These are phyloP conservation scores for Ophidiomyces ophidiicola DNA, from an alignment of 2,329 filamentous ascomycete genomes.

Conservation along the genomic window DNA sequence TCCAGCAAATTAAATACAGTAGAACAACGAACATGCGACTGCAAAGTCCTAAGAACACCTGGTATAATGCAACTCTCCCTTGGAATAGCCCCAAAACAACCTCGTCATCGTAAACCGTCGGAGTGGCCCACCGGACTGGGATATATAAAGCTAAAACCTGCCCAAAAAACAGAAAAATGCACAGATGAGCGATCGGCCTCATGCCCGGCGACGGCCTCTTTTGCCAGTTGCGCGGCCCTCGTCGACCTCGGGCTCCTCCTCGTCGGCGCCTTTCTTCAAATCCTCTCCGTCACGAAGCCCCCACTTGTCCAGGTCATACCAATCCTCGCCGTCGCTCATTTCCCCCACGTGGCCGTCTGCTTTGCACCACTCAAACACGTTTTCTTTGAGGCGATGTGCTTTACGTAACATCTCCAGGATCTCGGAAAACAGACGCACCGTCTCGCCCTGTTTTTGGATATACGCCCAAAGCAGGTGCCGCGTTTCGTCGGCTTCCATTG, in stretches of 20 bases:
- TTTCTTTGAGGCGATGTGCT: slow-evolving; percentile 47
- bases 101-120: background rate
- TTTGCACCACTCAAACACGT: slow-evolving; percentile 49
- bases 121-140: background rate
- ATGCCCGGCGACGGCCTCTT: slow-evolving; percentile 29
- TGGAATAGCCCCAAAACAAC: background rate
- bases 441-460: slow-evolving; percentile 55
- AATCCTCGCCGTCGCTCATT: slow-evolving; percentile 57
- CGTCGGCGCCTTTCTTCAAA: slow-evolving; percentile 48
- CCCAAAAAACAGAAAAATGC: slow-evolving; percentile 5
- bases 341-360: slow-evolving; percentile 53
- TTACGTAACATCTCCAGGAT: slow-evolving; percentile 46
- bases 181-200: slow-evolving; percentile 9
- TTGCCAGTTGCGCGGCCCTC: slow-evolving; percentile 31
- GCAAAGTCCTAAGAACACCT: background rate
- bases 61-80: slow-evolving; percentile 2
- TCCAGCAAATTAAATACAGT: too few relatives aligned
- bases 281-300: slow-evolving; percentile 42
- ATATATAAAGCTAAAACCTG: slow-evolving; percentile 11
- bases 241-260: slow-evolving; percentile 44
- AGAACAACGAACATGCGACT: too few relatives aligned
- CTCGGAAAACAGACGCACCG: slow-evolving; percentile 44
- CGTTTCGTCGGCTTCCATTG: slow-evolving; percentile 50
- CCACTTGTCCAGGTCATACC: slow-evolving; percentile 53
- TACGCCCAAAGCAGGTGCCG: slow-evolving; percentile 49